Percentiles rank a stretch among this genome's conserved stretches.
Evolutionary conservation across 2,329 filamentous ascomycete genomes (phyloP).

Genomic region (Botrytis galanthina): DNA sequence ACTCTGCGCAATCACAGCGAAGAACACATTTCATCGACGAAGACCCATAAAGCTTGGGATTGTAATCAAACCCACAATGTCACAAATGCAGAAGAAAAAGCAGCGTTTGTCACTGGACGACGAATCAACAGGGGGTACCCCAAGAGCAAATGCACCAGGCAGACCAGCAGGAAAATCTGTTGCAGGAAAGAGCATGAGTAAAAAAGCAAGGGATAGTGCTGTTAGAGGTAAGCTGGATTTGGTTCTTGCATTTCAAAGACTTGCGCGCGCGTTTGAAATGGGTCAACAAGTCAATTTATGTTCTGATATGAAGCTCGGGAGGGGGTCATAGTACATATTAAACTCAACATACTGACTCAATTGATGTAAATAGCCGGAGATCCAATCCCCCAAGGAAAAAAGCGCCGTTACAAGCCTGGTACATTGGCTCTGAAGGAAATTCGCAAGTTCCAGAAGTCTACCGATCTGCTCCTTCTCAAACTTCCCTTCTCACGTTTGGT

Average conservation of each 20-base stretch:
- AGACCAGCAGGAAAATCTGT: constrained; percentile 9
- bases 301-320: too few relatives aligned
- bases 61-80: constrained; percentile 1
- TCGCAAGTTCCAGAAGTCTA: constrained; percentile 82
- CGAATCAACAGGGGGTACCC: background rate
- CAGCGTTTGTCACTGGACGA: constrained; percentile 6
- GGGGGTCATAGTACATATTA: background rate
- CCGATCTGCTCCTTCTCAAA: constrained; percentile 80
- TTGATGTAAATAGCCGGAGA: constrained; percentile 61
- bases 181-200: background rate
- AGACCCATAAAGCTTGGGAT: background rate
- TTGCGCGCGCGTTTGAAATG: background rate
- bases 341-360: background rate
- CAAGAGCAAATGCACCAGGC: background rate
- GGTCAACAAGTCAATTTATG: too few relatives aligned
- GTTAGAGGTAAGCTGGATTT: constrained; percentile 18
- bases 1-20: background rate
- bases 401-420: constrained; percentile 69
- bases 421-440: constrained; percentile 91
- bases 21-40: background rate
- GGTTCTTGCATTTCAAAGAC: background rate
- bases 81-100: constrained; percentile 18
- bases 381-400: constrained; percentile 61
- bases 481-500: constrained; percentile 77
- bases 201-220: constrained; percentile 9